phyloP scores from a whole-genome alignment of 2,329 filamentous ascomycete genomes.

The Aspergillus udagawae region DNA sequence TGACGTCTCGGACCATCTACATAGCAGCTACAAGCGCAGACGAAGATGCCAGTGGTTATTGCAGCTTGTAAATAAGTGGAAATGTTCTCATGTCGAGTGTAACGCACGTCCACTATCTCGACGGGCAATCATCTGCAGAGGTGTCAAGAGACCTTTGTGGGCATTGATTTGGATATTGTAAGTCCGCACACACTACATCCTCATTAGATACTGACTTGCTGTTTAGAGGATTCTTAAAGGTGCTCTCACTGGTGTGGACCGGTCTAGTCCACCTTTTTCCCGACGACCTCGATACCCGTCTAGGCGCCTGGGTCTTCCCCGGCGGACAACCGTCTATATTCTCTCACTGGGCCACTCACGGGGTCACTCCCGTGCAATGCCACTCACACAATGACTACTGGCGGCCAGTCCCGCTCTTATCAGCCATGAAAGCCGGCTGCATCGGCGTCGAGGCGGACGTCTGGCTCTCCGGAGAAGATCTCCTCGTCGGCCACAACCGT shows the following conservation, averaged over 20 bases:
- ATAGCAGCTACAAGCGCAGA: no score
- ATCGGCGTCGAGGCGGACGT: constrained; percentile 67
- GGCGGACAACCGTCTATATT: constrained; percentile 5
- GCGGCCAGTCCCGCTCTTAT: constrained; percentile 59
- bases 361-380: constrained; percentile 53
- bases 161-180: no score
- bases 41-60: no score
- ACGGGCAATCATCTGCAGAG: background rate
- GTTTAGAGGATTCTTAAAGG: constrained; percentile 1
- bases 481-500: constrained; percentile 62
- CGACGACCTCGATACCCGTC: constrained; percentile 4
- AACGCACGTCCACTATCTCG: background rate
- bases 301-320: constrained; percentile 6
- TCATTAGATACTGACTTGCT: background rate
- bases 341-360: constrained; percentile 21
- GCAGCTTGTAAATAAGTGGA: background rate
- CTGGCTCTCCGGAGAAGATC: constrained; percentile 55
- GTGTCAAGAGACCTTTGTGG: constrained; percentile 1
- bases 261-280: constrained; percentile 2
- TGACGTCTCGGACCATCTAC: no score
- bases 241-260: constrained; percentile 1
- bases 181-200: background rate
- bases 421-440: constrained; percentile 58
- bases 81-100: background rate
- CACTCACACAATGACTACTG: constrained; percentile 72